Percentiles rank a stretch among this genome's conserved stretches.
Conservation (phyloP, 257 asterid genomes). For the Solanum paucissectum region DNA sequence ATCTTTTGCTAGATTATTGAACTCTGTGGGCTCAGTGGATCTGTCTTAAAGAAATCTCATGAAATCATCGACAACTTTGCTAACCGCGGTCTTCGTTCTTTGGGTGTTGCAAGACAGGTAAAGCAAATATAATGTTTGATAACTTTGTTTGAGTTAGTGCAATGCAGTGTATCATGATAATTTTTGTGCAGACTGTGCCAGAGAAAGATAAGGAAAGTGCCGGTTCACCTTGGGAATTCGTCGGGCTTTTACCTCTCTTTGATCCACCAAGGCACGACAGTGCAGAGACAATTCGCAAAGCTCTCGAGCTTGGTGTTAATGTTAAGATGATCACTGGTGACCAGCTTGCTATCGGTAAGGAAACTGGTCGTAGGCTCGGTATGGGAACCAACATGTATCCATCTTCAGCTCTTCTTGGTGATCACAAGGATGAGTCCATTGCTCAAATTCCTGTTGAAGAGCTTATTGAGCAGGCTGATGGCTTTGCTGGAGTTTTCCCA, state of each 20-base stretch:
- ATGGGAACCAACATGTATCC: constrained; percentile 92
- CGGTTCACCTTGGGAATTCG: constrained; percentile 57
- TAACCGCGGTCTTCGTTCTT: constrained; percentile 66
- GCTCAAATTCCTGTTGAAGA: constrained; percentile 52
- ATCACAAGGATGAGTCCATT: constrained; percentile 41
- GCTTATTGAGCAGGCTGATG: constrained; percentile 74
- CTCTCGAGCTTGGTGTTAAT: constrained; percentile 52
- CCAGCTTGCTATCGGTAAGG: constrained; percentile 76
- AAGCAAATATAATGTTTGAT: neutral
- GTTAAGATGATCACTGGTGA: constrained; percentile 82
- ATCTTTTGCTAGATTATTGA: constrained; percentile 33
- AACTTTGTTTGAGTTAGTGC: neutral
- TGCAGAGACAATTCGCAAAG: constrained; percentile 59
- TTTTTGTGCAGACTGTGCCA: constrained; percentile 22
- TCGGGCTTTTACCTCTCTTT: constrained; percentile 51
- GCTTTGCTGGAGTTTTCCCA: constrained; percentile 86
- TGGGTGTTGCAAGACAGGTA: constrained; percentile 53
- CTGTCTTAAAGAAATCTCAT: constrained; percentile 27
- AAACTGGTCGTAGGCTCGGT: constrained; percentile 75
- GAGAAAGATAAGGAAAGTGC: constrained; percentile 35
- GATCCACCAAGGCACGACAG: constrained; percentile 75
- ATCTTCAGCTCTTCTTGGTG: constrained; percentile 71
- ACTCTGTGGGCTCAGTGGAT: constrained; percentile 39
- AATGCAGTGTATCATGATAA: neutral
- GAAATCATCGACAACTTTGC: constrained; percentile 46